A percentile compares a stretch with the other conserved stretches of the same genome.
Conservation (phyloP, 2,329 filamentous ascomycete species). For the Blastomyces gilchristii region DNA sequence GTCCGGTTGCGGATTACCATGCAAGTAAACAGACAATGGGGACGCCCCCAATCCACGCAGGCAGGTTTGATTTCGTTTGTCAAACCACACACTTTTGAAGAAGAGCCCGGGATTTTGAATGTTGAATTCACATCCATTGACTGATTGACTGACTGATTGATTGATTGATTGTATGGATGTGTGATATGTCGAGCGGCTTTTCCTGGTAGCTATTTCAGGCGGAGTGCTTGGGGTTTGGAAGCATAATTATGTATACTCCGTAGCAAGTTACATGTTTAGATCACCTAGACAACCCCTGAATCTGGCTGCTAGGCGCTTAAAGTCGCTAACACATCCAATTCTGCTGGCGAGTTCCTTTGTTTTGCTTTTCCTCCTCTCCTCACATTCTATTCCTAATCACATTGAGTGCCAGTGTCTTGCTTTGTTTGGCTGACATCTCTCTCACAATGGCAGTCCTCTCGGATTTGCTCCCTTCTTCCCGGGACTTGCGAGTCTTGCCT, state of each 20-base stretch:
- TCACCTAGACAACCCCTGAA: background rate
- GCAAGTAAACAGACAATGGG: background rate
- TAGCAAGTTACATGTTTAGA: background rate
- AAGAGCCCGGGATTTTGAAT: background rate
- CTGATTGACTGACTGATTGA: background rate
- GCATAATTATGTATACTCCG: no score
- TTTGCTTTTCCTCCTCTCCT: background rate
- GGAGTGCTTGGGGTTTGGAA: no score
- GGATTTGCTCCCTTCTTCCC: conserved; percentile 9
- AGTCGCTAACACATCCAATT: background rate
- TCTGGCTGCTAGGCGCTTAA: background rate
- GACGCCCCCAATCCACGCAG: background rate
- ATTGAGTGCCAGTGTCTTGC: background rate
- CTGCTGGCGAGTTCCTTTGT: background rate
- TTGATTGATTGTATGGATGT: background rate
- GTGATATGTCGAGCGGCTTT: background rate
- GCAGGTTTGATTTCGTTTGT: background rate
- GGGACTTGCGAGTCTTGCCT: conserved; percentile 27
- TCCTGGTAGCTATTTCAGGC: background rate
- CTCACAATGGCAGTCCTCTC: conserved; percentile 11
- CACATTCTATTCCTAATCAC: background rate
- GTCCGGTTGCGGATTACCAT: background rate
- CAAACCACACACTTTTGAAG: background rate
- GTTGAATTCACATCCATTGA: background rate
- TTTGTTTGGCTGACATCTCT: background rate